Base-by-base conservation (phyloP, 2,329 filamentous ascomycete genomes). In the Colletotrichum coccodes region DNA sequence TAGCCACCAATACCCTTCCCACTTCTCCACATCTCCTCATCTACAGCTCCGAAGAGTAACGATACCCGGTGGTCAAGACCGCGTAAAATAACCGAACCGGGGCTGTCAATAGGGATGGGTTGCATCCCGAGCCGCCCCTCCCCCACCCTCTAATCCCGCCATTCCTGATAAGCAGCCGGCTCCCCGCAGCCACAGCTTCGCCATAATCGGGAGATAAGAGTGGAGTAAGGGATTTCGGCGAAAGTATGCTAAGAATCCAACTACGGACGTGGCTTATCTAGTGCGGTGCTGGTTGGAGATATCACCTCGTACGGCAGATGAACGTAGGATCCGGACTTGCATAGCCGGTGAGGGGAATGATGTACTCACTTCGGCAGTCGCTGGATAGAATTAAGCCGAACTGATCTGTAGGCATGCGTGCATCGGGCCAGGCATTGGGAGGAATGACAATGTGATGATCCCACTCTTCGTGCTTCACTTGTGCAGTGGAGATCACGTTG, bases 11-110 rank as follows among this genome's bases (percentile, higher is more conserved):
- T 6, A 30, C 14, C 26, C 26, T 34, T 36, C 42, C 59, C 59
- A 57, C 59, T 67, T 64, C 60, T 64, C 64, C 64, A 60, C 64
- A 64, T 44, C 40, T 16, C 54, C 5, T 36, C 44, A 36, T 62
- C 21, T 23, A 34, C 28, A 34, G 40, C 56, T 23, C n/a, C 21
- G 54, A 50, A 38, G 26, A 28, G 36, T 53, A 26, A 36, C 46
- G 23, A 47, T 64, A 53, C 49, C 62, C 30, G 47, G 56, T 36
- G 21, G 50, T 18, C 18, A 1, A 53, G 28, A 44, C 42, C 21
- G 44, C 44, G 50, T 28, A 42, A 32, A 14, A 47, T 53, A 26
- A 36, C 30, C n/a, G 38, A 38, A 18, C 42, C 12, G 28, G 59
- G 60, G 8, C 16, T 60, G 5, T 26, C 28, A 46, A 60, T 46